These are phyloP conservation scores for Hyaloscypha finlandica DNA, from an alignment of 495 filamentous ascomycete species.

Conservation along the genomic window DNA sequence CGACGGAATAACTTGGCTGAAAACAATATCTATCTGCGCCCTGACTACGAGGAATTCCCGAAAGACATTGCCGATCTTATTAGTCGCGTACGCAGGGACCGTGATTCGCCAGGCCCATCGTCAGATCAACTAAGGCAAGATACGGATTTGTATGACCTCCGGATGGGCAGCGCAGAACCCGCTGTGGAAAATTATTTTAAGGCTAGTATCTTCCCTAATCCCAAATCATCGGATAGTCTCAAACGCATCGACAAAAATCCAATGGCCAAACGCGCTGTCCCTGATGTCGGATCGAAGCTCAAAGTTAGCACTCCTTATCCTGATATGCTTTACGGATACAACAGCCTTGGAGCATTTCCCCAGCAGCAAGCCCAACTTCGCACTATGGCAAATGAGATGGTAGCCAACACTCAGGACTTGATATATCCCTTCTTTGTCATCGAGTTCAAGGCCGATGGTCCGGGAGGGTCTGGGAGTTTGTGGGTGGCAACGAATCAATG, in stretches of 20 bases:
- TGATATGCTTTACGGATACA: slow-evolving; percentile 34
- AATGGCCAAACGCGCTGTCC: slow-evolving; percentile 30
- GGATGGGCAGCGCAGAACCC: slow-evolving; percentile 19
- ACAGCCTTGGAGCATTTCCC: slow-evolving; percentile 16
- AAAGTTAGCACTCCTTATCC: slow-evolving; percentile 31
- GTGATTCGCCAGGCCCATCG: slow-evolving; percentile 30
- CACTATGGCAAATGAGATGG: slow-evolving; percentile 29
- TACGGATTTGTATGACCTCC: slow-evolving; percentile 18
- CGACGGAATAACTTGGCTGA: slow-evolving; percentile 26
- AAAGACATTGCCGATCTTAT: slow-evolving; percentile 26
- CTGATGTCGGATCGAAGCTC: slow-evolving; percentile 20
- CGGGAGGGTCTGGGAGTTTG: slow-evolving; percentile 19
- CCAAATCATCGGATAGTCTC: slow-evolving; percentile 13
- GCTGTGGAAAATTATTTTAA: slow-evolving; percentile 30
- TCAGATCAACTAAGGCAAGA: slow-evolving; percentile 25
- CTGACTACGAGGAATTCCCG: slow-evolving; percentile 20
- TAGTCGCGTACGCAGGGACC: slow-evolving; percentile 26
- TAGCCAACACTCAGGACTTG: slow-evolving; percentile 27
- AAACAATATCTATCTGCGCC: slow-evolving; percentile 29
- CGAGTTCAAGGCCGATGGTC: slow-evolving; percentile 34
- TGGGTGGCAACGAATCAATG: slow-evolving; percentile 39
- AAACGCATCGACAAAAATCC: slow-evolving; percentile 22
- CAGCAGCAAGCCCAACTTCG: slow-evolving; percentile 28
- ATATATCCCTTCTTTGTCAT: slow-evolving; percentile 36
- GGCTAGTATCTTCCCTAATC: slow-evolving; percentile 22